Percentiles rank a stretch among this genome's conserved stretches.
Evolutionary conservation across 352 stramenopile species (phyloP).

Genomic region (Phytophthora pinifolia): DNA sequence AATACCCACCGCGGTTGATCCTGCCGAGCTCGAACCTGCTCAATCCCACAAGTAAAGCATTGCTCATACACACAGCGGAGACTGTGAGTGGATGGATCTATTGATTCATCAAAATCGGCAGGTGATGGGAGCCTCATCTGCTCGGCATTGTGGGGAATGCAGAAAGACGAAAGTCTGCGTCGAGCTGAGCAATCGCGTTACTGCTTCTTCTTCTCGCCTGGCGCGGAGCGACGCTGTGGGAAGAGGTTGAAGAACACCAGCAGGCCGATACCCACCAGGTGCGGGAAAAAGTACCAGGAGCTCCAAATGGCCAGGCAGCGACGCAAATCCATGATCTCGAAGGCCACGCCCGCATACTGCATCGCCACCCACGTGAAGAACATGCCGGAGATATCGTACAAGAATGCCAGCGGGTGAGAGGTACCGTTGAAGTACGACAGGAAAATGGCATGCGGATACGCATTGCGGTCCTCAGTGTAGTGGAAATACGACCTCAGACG

Average conservation of each 20-base stretch:
- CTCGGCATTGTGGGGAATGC: slow-evolving; percentile 6
- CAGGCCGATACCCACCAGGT: slow-evolving; percentile 56
- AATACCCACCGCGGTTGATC: slow-evolving; percentile 10
- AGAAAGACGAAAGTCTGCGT: not conserved
- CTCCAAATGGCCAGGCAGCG: slow-evolving; percentile 77
- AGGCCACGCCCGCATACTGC: slow-evolving; percentile 85
- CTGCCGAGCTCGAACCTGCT: slow-evolving; percentile 3
- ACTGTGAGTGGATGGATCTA: slow-evolving; percentile 13
- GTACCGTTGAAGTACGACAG: slow-evolving; percentile 77
- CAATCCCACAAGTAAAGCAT: slow-evolving; percentile 17
- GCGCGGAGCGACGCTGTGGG: slow-evolving; percentile 40
- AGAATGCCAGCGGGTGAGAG: slow-evolving; percentile 69
- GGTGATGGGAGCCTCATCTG: slow-evolving; percentile 3
- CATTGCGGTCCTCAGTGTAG: slow-evolving; percentile 82
- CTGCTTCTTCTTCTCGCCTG: slow-evolving; percentile 48
- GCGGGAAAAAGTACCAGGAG: slow-evolving; percentile 83
- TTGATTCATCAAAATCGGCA: slow-evolving; percentile 30
- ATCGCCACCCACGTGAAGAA: slow-evolving; percentile 83
- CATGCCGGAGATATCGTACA: slow-evolving; percentile 76
- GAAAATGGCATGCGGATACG: slow-evolving; percentile 80
- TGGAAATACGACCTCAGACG: slow-evolving; percentile 79
- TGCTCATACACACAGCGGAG: slow-evolving; percentile 1
- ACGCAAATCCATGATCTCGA: slow-evolving; percentile 80
- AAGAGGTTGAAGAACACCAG: slow-evolving; percentile 66
- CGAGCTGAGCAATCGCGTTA: slow-evolving; percentile 22